Evolutionary conservation across 208 protist genomes (phyloP), one percentile per base, ranked within the genome.

Genomic region (Leishmania amazonensis): DNA sequence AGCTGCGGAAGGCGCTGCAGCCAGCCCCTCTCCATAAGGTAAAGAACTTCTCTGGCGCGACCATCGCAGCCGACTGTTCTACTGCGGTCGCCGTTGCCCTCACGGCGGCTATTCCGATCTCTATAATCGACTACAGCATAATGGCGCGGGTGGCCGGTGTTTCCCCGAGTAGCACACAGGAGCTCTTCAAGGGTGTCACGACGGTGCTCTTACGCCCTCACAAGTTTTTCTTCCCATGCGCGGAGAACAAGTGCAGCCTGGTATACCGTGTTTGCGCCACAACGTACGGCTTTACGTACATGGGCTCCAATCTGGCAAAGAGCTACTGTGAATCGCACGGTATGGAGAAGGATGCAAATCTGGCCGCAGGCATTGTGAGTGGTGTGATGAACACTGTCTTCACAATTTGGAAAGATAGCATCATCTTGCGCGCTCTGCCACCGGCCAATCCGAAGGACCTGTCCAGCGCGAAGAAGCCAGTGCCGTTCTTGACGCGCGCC

Each of bases 121-220:
- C 94, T 45, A 94, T 97, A 79, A 93, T 97, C 77, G 94, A 97
- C 86, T 97, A 97, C 85, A 95, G 91, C 54, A 97, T 97, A 72
- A 97, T 97, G 91, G 88, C 94, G 0, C 89, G 92, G 60, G 92
- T 97, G 31, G 91, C 92, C 9, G 92, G 94, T 28, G 86, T 93
- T 38, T 89, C 94, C 65, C 82, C 94, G 73, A 97, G 92, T 81
- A 96, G 91, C 85, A 79, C 91, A 51, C 83, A 88, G 58, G 94
- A 96, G 81, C 64, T 97, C 9, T 75, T 82, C 45, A 85, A 87
- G 57, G 94, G 94, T 58, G 85, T 91, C 47, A 86, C 83, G 38
- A 97, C 94, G 24, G 75, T 96, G 24, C 76, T 96, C 11, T 65
- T 90, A 53, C 92, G 91, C 0, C 94, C 94, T 4, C 92, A 97